Percentiles rank a stretch among this genome's conserved stretches.
These are phyloP conservation scores for Favolaschia claudopus DNA, from an alignment of 768 basidiomycete genomes.

Conservation along the genomic window DNA sequence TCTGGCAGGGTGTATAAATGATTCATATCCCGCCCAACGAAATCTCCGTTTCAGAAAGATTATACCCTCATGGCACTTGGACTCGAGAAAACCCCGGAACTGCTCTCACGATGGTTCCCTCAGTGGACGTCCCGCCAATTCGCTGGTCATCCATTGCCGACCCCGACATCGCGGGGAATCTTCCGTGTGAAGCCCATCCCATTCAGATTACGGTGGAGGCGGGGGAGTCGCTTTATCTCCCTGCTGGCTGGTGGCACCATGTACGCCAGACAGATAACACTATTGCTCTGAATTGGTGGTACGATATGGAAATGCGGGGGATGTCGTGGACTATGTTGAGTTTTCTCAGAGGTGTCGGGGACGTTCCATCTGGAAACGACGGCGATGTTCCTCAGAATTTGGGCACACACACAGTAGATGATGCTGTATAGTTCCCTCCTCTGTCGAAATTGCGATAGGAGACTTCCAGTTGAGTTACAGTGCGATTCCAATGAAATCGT, in stretches of 20 bases:
- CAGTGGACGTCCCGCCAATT: slow-evolving; percentile 48
- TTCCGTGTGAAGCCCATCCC: slow-evolving; percentile 66
- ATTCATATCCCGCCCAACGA: not conserved
- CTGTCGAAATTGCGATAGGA: too few species aligned
- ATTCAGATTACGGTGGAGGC: slow-evolving; percentile 69
- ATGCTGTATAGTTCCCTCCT: too few species aligned
- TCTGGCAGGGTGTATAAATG: slow-evolving; percentile 36
- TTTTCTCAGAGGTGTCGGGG: slow-evolving; percentile 57
- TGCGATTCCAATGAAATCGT: too few species aligned
- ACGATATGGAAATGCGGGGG: slow-evolving; percentile 80
- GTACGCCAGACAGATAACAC: slow-evolving; percentile 75
- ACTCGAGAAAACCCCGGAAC: slow-evolving; percentile 47
- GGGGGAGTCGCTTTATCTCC: slow-evolving; percentile 88
- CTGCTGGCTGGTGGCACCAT: slow-evolving; percentile 95
- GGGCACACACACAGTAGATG: slow-evolving; percentile 12
- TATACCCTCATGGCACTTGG: slow-evolving; percentile 75
- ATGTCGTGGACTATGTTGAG: slow-evolving; percentile 74
- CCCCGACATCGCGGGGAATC: slow-evolving; percentile 54
- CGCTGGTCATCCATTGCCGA: slow-evolving; percentile 86
- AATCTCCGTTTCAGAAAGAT: slow-evolving; percentile 50
- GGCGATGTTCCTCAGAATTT: not conserved
- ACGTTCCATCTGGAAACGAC: slow-evolving; percentile 50
- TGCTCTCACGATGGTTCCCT: slow-evolving; percentile 41
- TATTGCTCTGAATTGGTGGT: slow-evolving; percentile 90
- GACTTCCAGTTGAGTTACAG: too few species aligned